Evolutionary conservation across 2,329 filamentous ascomycete genomes (phyloP), one percentile per base, ranked within the genome.

Genomic region (Aphanoascus verrucosus): DNA sequence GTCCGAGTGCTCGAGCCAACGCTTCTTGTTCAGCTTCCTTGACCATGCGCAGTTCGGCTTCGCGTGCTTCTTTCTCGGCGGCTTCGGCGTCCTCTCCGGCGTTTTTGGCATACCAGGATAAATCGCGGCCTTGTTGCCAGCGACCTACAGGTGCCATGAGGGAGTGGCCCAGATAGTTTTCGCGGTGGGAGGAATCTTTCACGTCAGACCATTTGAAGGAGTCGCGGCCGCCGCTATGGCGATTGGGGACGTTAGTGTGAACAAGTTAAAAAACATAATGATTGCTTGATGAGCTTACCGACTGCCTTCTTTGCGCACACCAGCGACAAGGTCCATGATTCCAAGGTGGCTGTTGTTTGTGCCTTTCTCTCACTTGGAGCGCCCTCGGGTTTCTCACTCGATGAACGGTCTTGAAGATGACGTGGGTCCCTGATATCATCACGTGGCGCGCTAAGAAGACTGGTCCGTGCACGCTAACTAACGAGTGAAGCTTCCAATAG

Each of bases 191-290:
- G 48, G 89, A 94, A 59, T 77, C 82, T 67, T 91, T 85, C 65
- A 98, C 91, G 61, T 96, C 89, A 60, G 91, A 86, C 93, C 93
- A 97, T 72, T 84, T 90, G 75, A 98, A 98, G 69, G 96, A 89
- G 70, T 86, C 86, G 66, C 77, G 79, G 56, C 93, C 93, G 64
- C 93, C 93, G 60, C 93, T 79, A 57, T 15, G 52, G 23, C 37
- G 37, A 38, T 37, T 49, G 44, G 8, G 5, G 20, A 1, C 2
- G 40, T 47, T 50, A 50, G 52, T 20, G 43, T 44, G 17, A 20
- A 15, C 46, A 19, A n/a, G 23, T 42, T 7, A 31, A 32, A 19
- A 35, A 19, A 31, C 34, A 45, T 11, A n/a, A n/a, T 5, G 15
- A 47, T 6, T 15, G 15, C 7, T 12, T 19, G 32, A 6, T 23